A percentile compares a stretch with the other conserved stretches of the same genome.
phyloP scores from a whole-genome alignment of 108 stramenopile species.

The Conticribra weissflogii region DNA sequence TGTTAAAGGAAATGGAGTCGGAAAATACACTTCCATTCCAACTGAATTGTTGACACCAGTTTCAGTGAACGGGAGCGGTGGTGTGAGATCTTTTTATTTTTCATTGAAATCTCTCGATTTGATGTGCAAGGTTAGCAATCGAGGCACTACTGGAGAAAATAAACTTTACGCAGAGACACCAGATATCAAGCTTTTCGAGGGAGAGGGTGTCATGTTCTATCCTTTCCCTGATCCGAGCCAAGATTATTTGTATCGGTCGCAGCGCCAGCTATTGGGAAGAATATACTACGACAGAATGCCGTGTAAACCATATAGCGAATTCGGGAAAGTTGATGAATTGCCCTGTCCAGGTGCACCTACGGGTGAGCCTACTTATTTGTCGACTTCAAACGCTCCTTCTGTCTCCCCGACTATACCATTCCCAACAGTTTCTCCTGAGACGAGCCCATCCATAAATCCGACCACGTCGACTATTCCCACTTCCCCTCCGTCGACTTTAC shows the following conservation, averaged over 20 bases:
- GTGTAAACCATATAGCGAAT: conserved; percentile 11
- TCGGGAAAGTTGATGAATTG: neutral
- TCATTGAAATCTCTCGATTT: conserved; percentile 13
- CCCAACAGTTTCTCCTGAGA: neutral
- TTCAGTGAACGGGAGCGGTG: conserved; percentile 7
- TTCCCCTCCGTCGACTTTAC: neutral
- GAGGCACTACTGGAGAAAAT: neutral
- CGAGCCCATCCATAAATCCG: no score
- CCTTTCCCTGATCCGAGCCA: conserved; percentile 5
- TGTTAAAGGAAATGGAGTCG: conserved; percentile 9
- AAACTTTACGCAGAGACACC: neutral
- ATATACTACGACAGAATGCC: conserved; percentile 18
- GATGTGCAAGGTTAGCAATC: conserved; percentile 5
- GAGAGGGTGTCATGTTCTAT: conserved; percentile 21
- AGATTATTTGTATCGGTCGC: conserved; percentile 6
- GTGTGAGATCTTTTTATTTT: conserved; percentile 18
- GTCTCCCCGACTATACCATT: neutral
- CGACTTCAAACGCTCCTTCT: neutral
- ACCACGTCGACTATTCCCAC: no score
- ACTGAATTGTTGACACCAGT: neutral
- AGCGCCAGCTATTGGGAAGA: conserved; percentile 12
- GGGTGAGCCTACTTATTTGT: neutral
- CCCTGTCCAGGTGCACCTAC: neutral
- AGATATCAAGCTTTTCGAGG: conserved; percentile 14
- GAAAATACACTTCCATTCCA: conserved; percentile 16